Percentiles rank a stretch among this genome's conserved stretches.
phyloP scores from a whole-genome alignment of 441 rosid genomes.

The Euphorbia schlechtendalii region DNA sequence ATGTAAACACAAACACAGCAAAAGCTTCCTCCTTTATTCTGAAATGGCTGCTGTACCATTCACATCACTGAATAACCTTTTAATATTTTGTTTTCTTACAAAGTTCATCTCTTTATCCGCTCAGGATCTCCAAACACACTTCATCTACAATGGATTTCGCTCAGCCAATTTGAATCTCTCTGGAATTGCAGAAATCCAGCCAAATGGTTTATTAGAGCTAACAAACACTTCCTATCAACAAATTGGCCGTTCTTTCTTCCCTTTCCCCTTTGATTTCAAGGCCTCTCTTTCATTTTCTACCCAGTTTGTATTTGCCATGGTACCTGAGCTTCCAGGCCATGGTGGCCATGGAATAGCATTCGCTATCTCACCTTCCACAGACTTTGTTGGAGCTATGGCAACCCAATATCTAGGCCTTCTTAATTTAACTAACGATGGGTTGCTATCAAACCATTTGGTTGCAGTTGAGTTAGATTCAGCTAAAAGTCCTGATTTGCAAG shows the following conservation, averaged over 20 bases:
- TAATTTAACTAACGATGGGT: slow-evolving; percentile 26
- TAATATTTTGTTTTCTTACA: no score
- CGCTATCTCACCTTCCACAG: slow-evolving; percentile 36
- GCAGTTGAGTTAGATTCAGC: slow-evolving; percentile 54
- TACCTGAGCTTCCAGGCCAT: slow-evolving; percentile 20
- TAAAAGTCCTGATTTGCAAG: slow-evolving; percentile 22
- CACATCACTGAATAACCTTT: no score
- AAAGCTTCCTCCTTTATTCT: no score
- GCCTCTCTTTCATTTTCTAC: slow-evolving; percentile 52
- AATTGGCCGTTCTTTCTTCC: slow-evolving; percentile 48
- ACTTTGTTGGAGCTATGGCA: slow-evolving; percentile 28
- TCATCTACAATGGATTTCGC: slow-evolving; percentile 31
- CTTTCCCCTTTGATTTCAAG: slow-evolving; percentile 34
- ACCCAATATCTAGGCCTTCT: slow-evolving; percentile 41
- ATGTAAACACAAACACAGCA: no score
- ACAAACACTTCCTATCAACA: slow-evolving; percentile 29
- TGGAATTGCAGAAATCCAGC: slow-evolving; percentile 33
- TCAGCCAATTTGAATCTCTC: slow-evolving; percentile 23
- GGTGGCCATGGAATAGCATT: slow-evolving; percentile 58
- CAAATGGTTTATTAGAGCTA: slow-evolving; percentile 31
- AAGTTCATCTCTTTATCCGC: no score
- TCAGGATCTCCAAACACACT: no score
- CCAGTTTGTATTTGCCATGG: slow-evolving; percentile 42
- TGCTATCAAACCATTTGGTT: slow-evolving; percentile 30
- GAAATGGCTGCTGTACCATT: no score